These are phyloP conservation scores for Mentha longifolia DNA, from an alignment of 257 asterid genomes.

Conservation along the genomic window DNA sequence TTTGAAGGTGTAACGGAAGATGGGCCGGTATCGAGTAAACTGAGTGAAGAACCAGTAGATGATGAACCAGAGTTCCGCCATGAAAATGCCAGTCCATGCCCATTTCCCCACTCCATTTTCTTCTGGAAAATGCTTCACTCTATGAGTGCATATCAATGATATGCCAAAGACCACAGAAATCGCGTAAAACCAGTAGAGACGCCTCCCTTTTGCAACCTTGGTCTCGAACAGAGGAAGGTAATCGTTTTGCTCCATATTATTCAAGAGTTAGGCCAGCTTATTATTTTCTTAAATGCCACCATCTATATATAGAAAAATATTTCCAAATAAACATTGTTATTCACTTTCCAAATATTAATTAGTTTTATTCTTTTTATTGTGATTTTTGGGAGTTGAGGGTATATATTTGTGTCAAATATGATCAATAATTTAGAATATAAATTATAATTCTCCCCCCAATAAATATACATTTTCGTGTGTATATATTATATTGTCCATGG, in stretches of 20 bases:
- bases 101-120: not conserved
- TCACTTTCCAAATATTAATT: too few relatives aligned
- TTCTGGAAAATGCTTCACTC: slow-evolving; percentile 5
- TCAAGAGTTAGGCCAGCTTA: too few relatives aligned
- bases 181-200: slow-evolving; percentile 8
- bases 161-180: not conserved
- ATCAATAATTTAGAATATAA: too few relatives aligned
- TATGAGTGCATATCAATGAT: slow-evolving; percentile 7
- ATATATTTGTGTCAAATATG: too few relatives aligned
- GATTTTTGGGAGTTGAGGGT: too few relatives aligned
- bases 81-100: slow-evolving; percentile 20
- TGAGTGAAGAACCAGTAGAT: slow-evolving; percentile 21
- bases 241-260: slow-evolving; percentile 1
- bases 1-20: slow-evolving; percentile 23
- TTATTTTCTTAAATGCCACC: too few relatives aligned
- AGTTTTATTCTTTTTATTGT: too few relatives aligned
- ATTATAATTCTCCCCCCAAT: too few relatives aligned
- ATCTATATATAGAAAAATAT: too few relatives aligned
- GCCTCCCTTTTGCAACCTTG: slow-evolving; percentile 9
- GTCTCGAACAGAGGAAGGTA: slow-evolving; percentile 15
- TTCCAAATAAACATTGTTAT: too few relatives aligned
- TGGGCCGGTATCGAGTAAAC: not conserved
- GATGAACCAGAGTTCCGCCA: slow-evolving; percentile 26
- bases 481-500: too few relatives aligned
- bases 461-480: too few relatives aligned